Conservation (phyloP, 805 yeast genomes). For the Ogataea wickerhamii region DNA sequence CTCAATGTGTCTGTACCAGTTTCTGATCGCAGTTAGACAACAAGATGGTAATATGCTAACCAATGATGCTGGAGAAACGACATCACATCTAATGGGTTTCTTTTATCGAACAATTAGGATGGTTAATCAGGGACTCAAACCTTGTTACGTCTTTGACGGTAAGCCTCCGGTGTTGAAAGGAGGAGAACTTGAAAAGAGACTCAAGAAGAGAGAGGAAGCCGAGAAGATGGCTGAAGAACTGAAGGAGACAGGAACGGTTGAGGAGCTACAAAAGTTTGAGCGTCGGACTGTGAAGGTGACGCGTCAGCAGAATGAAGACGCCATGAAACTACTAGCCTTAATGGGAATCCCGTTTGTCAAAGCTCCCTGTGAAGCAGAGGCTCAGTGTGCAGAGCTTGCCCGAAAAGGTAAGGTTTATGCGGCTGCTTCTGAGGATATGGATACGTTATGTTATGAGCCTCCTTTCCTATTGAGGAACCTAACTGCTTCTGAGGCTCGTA, state of each 20-base stretch:
- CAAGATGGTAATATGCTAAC: slow-evolving; percentile 94
- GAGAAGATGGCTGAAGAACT: slow-evolving; percentile 67
- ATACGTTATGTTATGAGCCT: slow-evolving; percentile 88
- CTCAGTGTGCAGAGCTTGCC: slow-evolving; percentile 95
- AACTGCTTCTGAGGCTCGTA: slow-evolving; percentile 91
- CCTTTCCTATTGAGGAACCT: slow-evolving; percentile 81
- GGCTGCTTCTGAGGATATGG: slow-evolving; percentile 99
- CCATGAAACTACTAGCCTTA: slow-evolving; percentile 67
- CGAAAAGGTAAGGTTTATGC: slow-evolving; percentile 89
- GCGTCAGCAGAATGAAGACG: slow-evolving; percentile 89
- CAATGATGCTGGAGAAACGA: slow-evolving; percentile 86
- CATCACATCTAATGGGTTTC: slow-evolving; percentile 93
- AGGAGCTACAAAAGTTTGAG: slow-evolving; percentile 72
- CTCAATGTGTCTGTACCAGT: slow-evolving; percentile 95
- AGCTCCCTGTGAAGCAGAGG: slow-evolving; percentile 99
- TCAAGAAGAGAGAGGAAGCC: slow-evolving; percentile 79
- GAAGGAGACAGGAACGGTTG: slow-evolving; percentile 76
- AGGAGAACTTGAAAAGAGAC: slow-evolving; percentile 86
- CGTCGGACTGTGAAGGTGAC: slow-evolving; percentile 88
- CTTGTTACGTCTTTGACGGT: slow-evolving; percentile 96
- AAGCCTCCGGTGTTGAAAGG: slow-evolving; percentile 94
- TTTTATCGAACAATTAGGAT: slow-evolving; percentile 89
- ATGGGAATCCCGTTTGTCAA: slow-evolving; percentile 95
- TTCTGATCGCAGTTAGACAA: slow-evolving; percentile 92
- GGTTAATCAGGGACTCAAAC: slow-evolving; percentile 92